These are phyloP conservation scores for Triangularia setosa DNA, from an alignment of 2,329 filamentous ascomycete species.

Conservation along the genomic window DNA sequence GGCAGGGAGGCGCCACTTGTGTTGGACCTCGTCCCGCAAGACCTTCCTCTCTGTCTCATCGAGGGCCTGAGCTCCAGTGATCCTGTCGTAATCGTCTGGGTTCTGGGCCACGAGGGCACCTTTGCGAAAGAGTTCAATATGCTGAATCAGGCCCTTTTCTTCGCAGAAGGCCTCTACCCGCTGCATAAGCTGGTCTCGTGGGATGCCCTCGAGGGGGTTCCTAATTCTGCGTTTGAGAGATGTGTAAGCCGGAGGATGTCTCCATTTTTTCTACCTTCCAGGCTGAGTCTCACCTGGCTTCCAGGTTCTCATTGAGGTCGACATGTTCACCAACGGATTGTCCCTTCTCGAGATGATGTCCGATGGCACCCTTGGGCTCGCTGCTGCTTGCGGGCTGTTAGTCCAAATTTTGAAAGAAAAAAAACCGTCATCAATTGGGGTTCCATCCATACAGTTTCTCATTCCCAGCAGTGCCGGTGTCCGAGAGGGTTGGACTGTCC, in stretches of 20 bases:
- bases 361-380: constrained; percentile 28
- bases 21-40: constrained; percentile 58
- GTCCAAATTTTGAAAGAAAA: not conserved
- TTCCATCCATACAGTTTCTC: not conserved
- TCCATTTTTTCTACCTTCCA: not conserved
- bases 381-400: constrained; percentile 9
- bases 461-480: constrained; percentile 11
- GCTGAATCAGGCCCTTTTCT: constrained; percentile 54
- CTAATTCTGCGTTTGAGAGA: constrained; percentile 36
- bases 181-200: constrained; percentile 44
- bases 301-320: constrained; percentile 20
- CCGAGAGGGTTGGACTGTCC: constrained; percentile 14
- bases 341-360: constrained; percentile 12
- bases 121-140: constrained; percentile 57
- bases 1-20: constrained; percentile 64
- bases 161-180: constrained; percentile 61
- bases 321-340: constrained; percentile 7
- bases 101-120: constrained; percentile 73
- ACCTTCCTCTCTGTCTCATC: constrained; percentile 55
- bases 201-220: constrained; percentile 54
- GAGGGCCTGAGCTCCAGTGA: constrained; percentile 55
- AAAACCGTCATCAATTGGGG: not conserved
- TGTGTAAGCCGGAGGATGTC: not conserved
- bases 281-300: constrained; percentile 27
- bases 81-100: constrained; percentile 57